Conservation (phyloP, 371 early-diverging fungal genomes). For the Synchytrium microbalum region DNA sequence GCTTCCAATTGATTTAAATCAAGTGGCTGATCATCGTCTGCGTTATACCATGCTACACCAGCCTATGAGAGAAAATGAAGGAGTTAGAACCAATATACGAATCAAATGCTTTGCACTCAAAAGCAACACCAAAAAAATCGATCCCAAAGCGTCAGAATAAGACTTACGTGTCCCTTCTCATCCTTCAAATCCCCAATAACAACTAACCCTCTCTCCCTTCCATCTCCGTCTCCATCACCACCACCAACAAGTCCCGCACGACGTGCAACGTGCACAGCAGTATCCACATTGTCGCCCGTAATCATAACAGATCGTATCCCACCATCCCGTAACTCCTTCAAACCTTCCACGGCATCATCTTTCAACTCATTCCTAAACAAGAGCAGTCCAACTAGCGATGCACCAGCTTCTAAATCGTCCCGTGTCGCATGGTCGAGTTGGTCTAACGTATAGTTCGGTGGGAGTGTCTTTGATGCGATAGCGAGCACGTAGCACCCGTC, state of each 20-base stretch:
- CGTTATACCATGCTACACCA: neutral
- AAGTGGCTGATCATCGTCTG: slow-evolving; percentile 12
- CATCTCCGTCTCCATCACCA: slow-evolving; percentile 37
- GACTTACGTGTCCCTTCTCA: neutral
- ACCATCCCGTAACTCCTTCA: slow-evolving; percentile 62
- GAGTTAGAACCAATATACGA: too few relatives aligned
- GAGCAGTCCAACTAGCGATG: slow-evolving; percentile 55
- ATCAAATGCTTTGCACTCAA: too few relatives aligned
- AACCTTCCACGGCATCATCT: slow-evolving; percentile 55
- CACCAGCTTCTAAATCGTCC: slow-evolving; percentile 53
- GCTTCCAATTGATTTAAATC: too few relatives aligned
- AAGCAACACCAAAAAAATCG: neutral
- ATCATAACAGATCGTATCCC: slow-evolving; percentile 77
- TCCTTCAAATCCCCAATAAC: neutral
- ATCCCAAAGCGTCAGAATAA: neutral
- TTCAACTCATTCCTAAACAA: slow-evolving; percentile 80
- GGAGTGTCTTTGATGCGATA: slow-evolving; percentile 52
- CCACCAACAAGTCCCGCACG: slow-evolving; percentile 68
- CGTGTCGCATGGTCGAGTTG: slow-evolving; percentile 35
- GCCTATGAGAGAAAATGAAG: too few relatives aligned
- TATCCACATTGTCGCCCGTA: slow-evolving; percentile 86
- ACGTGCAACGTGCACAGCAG: slow-evolving; percentile 77
- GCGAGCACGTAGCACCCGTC: slow-evolving; percentile 69
- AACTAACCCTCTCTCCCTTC: neutral
- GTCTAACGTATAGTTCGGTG: slow-evolving; percentile 17